A percentile compares a stretch with the other conserved stretches of the same genome.
Evolutionary conservation across 2,329 filamentous ascomycete species (phyloP).

Genomic region (Madurella fahalii): DNA sequence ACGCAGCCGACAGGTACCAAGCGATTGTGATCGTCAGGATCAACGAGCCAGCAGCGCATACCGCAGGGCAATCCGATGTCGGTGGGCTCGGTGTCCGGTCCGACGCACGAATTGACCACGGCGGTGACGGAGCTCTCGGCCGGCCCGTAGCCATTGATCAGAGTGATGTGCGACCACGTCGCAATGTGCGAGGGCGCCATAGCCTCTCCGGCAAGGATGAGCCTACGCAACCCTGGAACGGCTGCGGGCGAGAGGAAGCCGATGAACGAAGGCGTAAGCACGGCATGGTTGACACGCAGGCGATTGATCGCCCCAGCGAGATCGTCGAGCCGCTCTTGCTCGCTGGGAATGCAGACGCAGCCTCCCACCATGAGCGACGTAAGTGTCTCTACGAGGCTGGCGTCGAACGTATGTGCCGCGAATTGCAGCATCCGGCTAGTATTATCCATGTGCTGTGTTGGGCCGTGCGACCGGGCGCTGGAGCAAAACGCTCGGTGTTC

Average conservation of each 20-base stretch:
- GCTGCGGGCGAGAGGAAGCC: constrained; percentile 26
- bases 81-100: constrained; percentile 12
- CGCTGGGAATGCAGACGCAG: constrained; percentile 39
- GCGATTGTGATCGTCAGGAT: constrained; percentile 26
- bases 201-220: constrained; percentile 29
- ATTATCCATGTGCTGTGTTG: constrained; percentile 18
- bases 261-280: constrained; percentile 29
- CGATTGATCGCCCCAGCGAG: constrained; percentile 30
- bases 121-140: constrained; percentile 24
- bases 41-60: constrained; percentile 31
- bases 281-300: constrained; percentile 25
- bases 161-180: constrained; percentile 26
- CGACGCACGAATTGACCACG: constrained; percentile 15
- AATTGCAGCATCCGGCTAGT: constrained; percentile 20
- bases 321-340: constrained; percentile 38
- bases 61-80: constrained; percentile 26
- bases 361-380: constrained; percentile 23
- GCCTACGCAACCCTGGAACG: constrained; percentile 25
- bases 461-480: constrained; percentile 20
- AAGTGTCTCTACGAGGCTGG: constrained; percentile 26
- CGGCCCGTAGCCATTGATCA: constrained; percentile 27
- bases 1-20: constrained; percentile 23
- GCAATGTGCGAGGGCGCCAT: constrained; percentile 23
- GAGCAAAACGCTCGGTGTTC: constrained; percentile 24
- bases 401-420: constrained; percentile 24